These are phyloP conservation scores for Rhizopogon sp. DNA, from an alignment of 768 basidiomycete genomes.

Conservation along the genomic window DNA sequence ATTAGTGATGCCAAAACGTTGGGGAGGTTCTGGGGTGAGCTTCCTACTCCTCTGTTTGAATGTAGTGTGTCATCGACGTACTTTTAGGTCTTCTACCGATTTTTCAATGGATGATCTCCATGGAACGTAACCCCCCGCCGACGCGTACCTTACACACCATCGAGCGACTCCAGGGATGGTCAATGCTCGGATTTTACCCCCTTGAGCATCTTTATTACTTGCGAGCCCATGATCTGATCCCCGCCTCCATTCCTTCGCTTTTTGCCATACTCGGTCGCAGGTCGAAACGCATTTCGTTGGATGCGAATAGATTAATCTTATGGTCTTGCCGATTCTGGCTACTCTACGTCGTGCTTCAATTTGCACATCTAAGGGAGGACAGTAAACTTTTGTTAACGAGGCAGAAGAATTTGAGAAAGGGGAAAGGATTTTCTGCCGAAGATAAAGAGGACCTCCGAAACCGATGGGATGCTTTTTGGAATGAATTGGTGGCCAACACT, in stretches of 20 bases:
- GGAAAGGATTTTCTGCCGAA: conserved; percentile 43
- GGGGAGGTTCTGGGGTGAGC: conserved; percentile 77
- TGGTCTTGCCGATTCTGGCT: conserved; percentile 87
- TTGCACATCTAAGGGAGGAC: conserved; percentile 69
- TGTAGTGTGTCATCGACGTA: neutral
- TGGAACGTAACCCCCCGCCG: conserved; percentile 68
- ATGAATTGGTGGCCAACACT: conserved; percentile 66
- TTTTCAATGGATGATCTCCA: conserved; percentile 71
- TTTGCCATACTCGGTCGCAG: conserved; percentile 36
- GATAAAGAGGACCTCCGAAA: conserved; percentile 55
- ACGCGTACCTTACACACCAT: conserved; percentile 69
- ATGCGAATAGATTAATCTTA: conserved; percentile 44
- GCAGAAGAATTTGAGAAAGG: conserved; percentile 52
- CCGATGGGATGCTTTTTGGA: conserved; percentile 65
- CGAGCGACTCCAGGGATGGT: conserved; percentile 68
- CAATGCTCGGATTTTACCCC: conserved; percentile 78
- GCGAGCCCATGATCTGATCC: conserved; percentile 54
- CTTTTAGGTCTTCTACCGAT: conserved; percentile 67
- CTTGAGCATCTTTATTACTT: conserved; percentile 75
- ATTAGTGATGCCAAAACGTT: conserved; percentile 68
- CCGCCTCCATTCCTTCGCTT: conserved; percentile 45
- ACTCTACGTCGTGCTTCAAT: conserved; percentile 70
- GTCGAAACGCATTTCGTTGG: conserved; percentile 38
- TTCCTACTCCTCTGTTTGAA: neutral
- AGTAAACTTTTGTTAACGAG: conserved; percentile 50